phyloP scores from a whole-genome alignment of 257 asterid species.

The Anisodus tanguticus region DNA sequence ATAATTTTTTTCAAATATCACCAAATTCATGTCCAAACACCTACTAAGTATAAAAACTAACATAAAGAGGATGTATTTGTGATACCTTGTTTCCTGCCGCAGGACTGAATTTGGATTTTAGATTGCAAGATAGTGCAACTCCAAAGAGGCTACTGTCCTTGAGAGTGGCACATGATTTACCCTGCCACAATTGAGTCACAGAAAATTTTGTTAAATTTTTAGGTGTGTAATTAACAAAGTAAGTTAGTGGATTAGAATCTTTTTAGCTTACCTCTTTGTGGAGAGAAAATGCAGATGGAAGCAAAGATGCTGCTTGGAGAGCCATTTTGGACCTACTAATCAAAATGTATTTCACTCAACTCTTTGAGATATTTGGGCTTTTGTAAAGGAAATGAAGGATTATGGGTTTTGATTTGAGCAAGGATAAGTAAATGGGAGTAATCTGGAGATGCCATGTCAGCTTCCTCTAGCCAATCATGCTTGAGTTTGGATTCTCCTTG shows the following conservation, averaged over 20 bases:
- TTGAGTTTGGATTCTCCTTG: conserved; percentile 55
- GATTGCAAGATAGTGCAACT: conserved; percentile 59
- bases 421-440: conserved; percentile 49
- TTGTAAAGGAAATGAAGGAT: background rate
- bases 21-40: too few species aligned
- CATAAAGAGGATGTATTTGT: background rate
- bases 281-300: conserved; percentile 62
- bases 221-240: background rate
- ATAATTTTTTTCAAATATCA: too few species aligned
- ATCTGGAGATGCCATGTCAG: conserved; percentile 44
- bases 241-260: background rate
- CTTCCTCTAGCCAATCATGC: conserved; percentile 52
- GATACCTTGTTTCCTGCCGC: conserved; percentile 58
- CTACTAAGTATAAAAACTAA: background rate
- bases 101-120: conserved; percentile 56
- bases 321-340: conserved; percentile 53
- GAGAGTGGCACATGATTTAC: conserved; percentile 53
- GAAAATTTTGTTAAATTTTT: background rate
- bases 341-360: conserved; percentile 12
- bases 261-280: conserved; percentile 63
- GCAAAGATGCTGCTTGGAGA: conserved; percentile 72
- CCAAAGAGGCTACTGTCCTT: conserved; percentile 80
- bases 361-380: background rate
- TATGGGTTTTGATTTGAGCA: conserved; percentile 16
- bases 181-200: conserved; percentile 48